Evolutionary conservation across 2,329 filamentous ascomycete genomes (phyloP), one percentile per base, ranked within the genome.

Genomic region (Sporothrix brasiliensis): DNA sequence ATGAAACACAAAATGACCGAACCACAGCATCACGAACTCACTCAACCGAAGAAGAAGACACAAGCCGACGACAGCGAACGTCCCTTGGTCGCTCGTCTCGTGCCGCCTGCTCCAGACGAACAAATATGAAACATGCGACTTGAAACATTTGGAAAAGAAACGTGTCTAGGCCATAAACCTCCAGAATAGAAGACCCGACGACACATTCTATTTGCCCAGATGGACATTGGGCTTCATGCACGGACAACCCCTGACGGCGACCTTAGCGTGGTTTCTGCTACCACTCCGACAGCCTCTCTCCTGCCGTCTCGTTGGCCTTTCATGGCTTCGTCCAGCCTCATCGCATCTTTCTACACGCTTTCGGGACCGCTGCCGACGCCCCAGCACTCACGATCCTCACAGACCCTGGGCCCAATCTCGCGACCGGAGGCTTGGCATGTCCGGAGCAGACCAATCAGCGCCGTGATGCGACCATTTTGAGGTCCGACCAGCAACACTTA

Each of bases 121-220:
- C 30, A 39, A 65, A 53, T 44, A 61, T 63, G 67, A 69, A 69
- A 69, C 67, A 52, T 44, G 53, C 49, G 54, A 44, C 47, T 63
- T 63, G 67, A 69, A 69, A 69, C 67, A 53, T 61, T 61, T 11
- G 47, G 19, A 30, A 39, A 34, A 61, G 21, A 61, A 61, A 61
- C 34, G 56, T 13, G 56, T 24, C 19, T 2, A 14, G 34, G 34
- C 56, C 56, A 61, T 44, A 50, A 21, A 60, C 41, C 14, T 21
- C 34, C 30, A 21, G 27, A 63, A 14, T 21, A 54, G 49, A 41
- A 2, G 19, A 39, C 9, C 7, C 3, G 10, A 21, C 63, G 24
- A 7, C 19, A 19, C 61, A 50, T 66, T 41, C 63, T 66, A 66
- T 66, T 66, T 66, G 63, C 39, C 47, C 63, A 66, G 63, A 47